Evolutionary conservation across 2,329 filamentous ascomycete genomes (phyloP).

Genomic region (Botryotinia convoluta): DNA sequence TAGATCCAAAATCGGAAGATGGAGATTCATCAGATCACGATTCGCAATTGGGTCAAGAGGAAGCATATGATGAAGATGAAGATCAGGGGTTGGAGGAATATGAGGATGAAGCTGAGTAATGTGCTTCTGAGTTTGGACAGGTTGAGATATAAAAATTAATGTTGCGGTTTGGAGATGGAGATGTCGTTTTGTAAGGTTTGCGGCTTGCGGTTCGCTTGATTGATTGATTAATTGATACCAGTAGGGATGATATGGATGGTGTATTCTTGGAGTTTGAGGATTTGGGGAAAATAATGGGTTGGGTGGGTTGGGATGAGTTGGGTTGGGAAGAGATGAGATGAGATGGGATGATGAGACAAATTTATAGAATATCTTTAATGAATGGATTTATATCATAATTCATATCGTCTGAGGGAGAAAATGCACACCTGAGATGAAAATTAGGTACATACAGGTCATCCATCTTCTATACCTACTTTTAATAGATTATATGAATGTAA

Average conservation of each 20-base stretch:
- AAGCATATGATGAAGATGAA: conserved; percentile 35
- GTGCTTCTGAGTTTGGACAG: not conserved
- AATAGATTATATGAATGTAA: not conserved
- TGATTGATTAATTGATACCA: conserved; percentile 9
- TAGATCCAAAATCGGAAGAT: not conserved
- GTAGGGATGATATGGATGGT: conserved; percentile 1
- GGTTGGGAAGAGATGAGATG: not conserved
- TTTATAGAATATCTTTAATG: not conserved
- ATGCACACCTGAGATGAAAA: not conserved
- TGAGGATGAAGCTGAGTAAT: conserved; percentile 3
- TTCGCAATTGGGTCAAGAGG: conserved; percentile 30
- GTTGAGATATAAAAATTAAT: not conserved
- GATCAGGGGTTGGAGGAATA: conserved; percentile 21
- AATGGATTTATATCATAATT: not conserved
- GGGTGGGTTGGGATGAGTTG: not conserved
- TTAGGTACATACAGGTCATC: not conserved
- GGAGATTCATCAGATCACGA: conserved; percentile 23
- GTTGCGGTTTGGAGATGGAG: not conserved
- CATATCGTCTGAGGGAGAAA: not conserved
- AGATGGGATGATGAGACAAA: not conserved
- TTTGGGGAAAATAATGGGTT: not conserved
- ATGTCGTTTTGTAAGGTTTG: not conserved
- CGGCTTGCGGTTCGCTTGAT: not conserved
- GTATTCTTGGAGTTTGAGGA: not conserved
- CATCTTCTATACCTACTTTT: not conserved